These are phyloP conservation scores for Metschnikowia hibisci DNA, from an alignment of 805 yeast genomes.

Conservation along the genomic window DNA sequence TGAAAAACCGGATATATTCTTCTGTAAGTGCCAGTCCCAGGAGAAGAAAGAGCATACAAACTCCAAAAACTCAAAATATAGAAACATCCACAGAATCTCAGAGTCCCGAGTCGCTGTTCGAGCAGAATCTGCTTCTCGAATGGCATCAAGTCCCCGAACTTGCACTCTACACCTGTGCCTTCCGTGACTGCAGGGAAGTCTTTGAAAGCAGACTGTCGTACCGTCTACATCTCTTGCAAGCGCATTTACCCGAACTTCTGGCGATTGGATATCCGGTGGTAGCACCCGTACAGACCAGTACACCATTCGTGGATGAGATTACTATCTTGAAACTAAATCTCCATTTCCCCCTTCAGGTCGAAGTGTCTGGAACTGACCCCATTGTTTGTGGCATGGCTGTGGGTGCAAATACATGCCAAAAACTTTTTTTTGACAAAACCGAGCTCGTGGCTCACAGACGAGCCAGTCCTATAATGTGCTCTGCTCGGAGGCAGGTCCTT, in stretches of 20 bases:
- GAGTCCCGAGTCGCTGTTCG: slow-evolving; percentile 3
- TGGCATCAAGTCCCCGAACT: slow-evolving; percentile 1
- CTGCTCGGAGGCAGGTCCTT: slow-evolving; percentile 29
- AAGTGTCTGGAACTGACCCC: slow-evolving; percentile 9
- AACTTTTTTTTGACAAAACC: slow-evolving; percentile 11
- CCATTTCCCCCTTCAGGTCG: slow-evolving; percentile 15
- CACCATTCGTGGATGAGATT: slow-evolving; percentile 8
- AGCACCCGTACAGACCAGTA: background rate
- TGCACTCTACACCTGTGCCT: slow-evolving; percentile 13
- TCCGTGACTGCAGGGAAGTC: slow-evolving; percentile 9
- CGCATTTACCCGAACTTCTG: slow-evolving; percentile 10
- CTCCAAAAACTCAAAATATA: too few species aligned
- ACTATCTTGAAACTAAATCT: slow-evolving; percentile 13
- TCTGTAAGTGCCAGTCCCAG: background rate
- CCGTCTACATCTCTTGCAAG: slow-evolving; percentile 11
- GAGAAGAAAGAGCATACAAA: background rate
- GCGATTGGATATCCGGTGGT: slow-evolving; percentile 18
- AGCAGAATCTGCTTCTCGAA: slow-evolving; percentile 11
- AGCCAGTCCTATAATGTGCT: slow-evolving; percentile 20
- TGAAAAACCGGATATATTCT: background rate
- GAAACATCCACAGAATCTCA: background rate
- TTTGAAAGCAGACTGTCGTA: slow-evolving; percentile 11
- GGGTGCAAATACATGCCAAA: slow-evolving; percentile 8
- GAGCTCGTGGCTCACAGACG: slow-evolving; percentile 23
- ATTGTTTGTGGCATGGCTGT: slow-evolving; percentile 4